Conservation (phyloP, 371 early-diverging fungal species). For the Funneliformis caledonium region DNA sequence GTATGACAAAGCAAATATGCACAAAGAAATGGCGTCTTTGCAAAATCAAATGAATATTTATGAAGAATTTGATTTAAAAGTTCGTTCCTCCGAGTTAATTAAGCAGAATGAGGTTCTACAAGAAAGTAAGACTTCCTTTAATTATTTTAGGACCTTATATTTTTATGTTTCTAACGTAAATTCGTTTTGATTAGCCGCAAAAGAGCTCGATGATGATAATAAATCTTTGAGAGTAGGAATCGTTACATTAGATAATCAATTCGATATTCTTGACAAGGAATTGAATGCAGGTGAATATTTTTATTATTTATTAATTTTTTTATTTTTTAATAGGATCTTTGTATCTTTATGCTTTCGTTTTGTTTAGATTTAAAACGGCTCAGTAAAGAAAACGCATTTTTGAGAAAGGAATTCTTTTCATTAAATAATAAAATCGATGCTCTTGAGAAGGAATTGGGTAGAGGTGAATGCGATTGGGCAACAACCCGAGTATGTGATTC, state of each 20-base stretch:
- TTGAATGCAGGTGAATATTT: slow-evolving; percentile 67
- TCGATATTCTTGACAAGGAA: slow-evolving; percentile 42
- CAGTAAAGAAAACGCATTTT: slow-evolving; percentile 42
- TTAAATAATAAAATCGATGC: slow-evolving; percentile 42
- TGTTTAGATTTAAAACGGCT: slow-evolving; percentile 31
- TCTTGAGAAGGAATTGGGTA: slow-evolving; percentile 53
- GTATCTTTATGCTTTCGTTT: background rate
- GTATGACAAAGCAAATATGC: slow-evolving; percentile 2
- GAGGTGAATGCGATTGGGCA: slow-evolving; percentile 66
- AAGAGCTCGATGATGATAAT: slow-evolving; percentile 44
- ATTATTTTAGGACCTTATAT: background rate
- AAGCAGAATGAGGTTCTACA: slow-evolving; percentile 23
- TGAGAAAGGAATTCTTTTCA: slow-evolving; percentile 45
- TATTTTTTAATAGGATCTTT: background rate
- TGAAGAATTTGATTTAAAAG: slow-evolving; percentile 7
- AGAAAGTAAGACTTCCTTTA: background rate
- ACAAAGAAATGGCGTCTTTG: slow-evolving; percentile 1
- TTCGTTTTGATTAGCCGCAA: background rate
- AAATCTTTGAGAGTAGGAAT: slow-evolving; percentile 45
- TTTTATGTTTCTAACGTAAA: background rate
- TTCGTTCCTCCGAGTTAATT: slow-evolving; percentile 18
- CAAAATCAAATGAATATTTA: slow-evolving; percentile 14
- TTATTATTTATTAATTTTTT: slow-evolving; percentile 11
- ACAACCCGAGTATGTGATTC: slow-evolving; percentile 49
- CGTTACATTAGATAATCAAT: slow-evolving; percentile 41